phyloP scores from a whole-genome alignment of 495 filamentous ascomycete genomes.

The Recurvomyces mirabilis region DNA sequence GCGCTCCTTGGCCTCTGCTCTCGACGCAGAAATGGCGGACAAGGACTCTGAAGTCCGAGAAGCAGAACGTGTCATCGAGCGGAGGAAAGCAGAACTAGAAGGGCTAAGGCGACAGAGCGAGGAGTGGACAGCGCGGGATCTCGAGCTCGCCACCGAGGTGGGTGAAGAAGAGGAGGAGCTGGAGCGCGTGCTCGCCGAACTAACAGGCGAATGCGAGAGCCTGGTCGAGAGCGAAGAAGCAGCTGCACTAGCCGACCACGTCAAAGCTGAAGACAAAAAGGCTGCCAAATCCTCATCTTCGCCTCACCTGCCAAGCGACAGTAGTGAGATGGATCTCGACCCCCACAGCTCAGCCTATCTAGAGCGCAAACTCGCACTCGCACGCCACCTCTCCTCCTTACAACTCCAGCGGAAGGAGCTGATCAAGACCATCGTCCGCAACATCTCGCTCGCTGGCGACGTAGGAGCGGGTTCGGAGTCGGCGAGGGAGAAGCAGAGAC shows the following conservation, averaged over 20 bases:
- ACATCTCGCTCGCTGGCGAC: conserved; percentile 27
- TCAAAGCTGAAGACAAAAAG: background rate
- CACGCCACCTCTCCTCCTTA: conserved; percentile 18
- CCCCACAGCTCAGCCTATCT: conserved; percentile 1
- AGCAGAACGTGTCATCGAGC: conserved; percentile 43
- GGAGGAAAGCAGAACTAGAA: conserved; percentile 44
- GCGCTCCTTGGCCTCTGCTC: conserved; percentile 43
- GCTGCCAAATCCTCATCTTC: no score
- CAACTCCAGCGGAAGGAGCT: conserved; percentile 25
- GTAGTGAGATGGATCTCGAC: background rate
- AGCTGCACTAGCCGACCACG: conserved; percentile 8
- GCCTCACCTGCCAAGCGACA: background rate
- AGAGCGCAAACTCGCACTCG: conserved; percentile 20
- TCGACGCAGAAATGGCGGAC: conserved; percentile 49
- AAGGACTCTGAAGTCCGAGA: conserved; percentile 48
- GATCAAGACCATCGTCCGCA: conserved; percentile 24
- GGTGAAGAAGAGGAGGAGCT: conserved; percentile 50
- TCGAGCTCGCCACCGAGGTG: conserved; percentile 24
- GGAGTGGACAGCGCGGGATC: conserved; percentile 40
- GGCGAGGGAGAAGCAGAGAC: conserved; percentile 17
- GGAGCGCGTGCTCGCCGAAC: conserved; percentile 47
- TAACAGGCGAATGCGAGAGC: conserved; percentile 54
- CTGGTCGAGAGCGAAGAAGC: conserved; percentile 54
- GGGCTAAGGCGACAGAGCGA: conserved; percentile 38
- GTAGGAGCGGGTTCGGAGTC: background rate